These are phyloP conservation scores for Abrus precatorius DNA, from an alignment of 306 rosid species.

Conservation along the genomic window DNA sequence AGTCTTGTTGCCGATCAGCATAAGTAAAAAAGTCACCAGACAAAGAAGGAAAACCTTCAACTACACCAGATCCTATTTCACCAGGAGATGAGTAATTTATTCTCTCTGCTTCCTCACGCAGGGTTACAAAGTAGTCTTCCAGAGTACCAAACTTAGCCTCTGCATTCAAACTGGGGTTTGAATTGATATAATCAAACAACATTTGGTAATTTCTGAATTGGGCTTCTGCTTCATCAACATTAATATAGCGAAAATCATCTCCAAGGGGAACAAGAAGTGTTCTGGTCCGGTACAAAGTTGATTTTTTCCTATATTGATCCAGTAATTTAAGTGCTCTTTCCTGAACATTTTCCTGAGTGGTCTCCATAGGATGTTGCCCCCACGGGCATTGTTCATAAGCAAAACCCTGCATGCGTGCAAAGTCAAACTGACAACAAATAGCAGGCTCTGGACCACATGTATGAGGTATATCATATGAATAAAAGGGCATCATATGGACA, in stretches of 20 bases:
- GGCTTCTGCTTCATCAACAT: conserved; percentile 86
- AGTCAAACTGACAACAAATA: conserved; percentile 96
- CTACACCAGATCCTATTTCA: conserved; percentile 80
- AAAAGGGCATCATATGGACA: conserved; percentile 99
- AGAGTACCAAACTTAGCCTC: conserved; percentile 92
- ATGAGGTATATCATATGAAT: conserved; percentile 98
- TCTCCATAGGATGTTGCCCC: conserved; percentile 83
- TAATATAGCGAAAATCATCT: conserved; percentile 95
- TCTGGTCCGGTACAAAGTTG: conserved; percentile 89
- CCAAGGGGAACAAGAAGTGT: conserved; percentile 98
- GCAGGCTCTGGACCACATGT: conserved; percentile 99
- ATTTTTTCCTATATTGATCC: conserved; percentile 95
- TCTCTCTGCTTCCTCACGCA: conserved; percentile 90
- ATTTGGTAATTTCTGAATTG: conserved; percentile 91
- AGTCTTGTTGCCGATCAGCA: conserved; percentile 93
- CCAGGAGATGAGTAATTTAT: conserved; percentile 78
- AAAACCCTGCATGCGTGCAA: conserved; percentile 83
- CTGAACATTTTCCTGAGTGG: conserved; percentile 72
- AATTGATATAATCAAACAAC: conserved; percentile 90
- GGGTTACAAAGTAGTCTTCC: conserved; percentile 85
- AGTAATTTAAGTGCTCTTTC: conserved; percentile 83
- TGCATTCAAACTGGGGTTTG: conserved; percentile 81
- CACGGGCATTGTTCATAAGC: conserved; percentile 87
- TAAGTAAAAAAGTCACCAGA: conserved; percentile 98
- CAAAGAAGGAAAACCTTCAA: conserved; percentile 94